A percentile compares a stretch with the other conserved stretches of the same genome.
Evolutionary conservation across 2,329 filamentous ascomycete species (phyloP).

Genomic region (Claviceps purpurea): DNA sequence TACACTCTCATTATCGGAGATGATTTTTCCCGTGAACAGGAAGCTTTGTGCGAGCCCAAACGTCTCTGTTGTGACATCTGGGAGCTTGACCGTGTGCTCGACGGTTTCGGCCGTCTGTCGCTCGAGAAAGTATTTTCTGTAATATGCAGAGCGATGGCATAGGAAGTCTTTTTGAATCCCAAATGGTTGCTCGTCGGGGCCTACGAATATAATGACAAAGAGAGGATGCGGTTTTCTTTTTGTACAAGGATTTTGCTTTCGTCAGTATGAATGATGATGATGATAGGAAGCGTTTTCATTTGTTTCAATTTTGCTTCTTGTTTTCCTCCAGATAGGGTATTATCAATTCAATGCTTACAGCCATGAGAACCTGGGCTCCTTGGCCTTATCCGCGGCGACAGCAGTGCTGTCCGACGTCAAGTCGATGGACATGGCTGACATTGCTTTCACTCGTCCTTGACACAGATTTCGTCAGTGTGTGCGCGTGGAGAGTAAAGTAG

Average conservation of each 20-base stretch:
- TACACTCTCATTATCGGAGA: slow-evolving; percentile 25
- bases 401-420: slow-evolving; percentile 2
- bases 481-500: not conserved
- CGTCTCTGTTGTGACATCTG: slow-evolving; percentile 32
- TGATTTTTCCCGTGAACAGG: slow-evolving; percentile 37
- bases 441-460: not conserved
- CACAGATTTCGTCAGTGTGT: not conserved
- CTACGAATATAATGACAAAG: slow-evolving; percentile 42
- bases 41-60: slow-evolving; percentile 44
- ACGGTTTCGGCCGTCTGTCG: slow-evolving; percentile 22
- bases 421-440: slow-evolving; percentile 6
- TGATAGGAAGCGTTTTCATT: not conserved
- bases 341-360: slow-evolving; percentile 16
- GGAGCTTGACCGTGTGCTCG: slow-evolving; percentile 37
- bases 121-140: slow-evolving; percentile 29
- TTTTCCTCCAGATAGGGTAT: not conserved
- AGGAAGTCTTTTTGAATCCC: slow-evolving; percentile 47
- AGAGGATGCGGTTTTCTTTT: slow-evolving; percentile 36
- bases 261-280: not conserved
- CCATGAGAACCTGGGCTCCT: slow-evolving; percentile 21
- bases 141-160: slow-evolving; percentile 36
- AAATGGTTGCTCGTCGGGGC: slow-evolving; percentile 38
- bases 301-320: not conserved
- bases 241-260: not conserved
- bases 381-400: not conserved